Evolutionary conservation across 176 grass and related monocot species (phyloP), one percentile per base, ranked within the genome.

Genomic region (Pharus latifolius): DNA sequence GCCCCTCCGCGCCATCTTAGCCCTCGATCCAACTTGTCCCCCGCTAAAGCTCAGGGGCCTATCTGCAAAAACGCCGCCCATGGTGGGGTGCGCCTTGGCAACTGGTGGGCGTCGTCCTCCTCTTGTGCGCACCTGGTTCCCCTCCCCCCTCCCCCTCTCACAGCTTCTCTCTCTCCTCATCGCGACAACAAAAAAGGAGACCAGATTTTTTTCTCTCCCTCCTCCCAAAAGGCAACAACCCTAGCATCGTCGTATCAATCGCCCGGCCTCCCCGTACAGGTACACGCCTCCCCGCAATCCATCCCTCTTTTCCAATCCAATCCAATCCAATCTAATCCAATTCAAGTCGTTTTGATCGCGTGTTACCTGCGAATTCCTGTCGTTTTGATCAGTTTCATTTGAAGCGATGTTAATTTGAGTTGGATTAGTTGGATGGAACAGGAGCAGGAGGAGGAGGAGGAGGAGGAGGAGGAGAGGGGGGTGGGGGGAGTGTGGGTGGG

Each of bases 91-190:
- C 54, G 55, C 40, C 33, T 47, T 10, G 46, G 52, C 63, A 77
- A 77, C 56, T 70, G 56, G 80, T 76, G 80, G 80, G 46, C 48
- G 81, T 64, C 66, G 65, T 71, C 65, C 12, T 83, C 79, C 37
- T 70, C 40, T 56, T 29, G 69, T 60, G 69, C 61, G 69, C 81
- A 71, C 69, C 59, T 72, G 75, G 75, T 79, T 74, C 75, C 17
- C 38, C 0, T 50, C 20, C n/a, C 72, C 14, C 30, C 19, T 0
- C 33, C 17, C 11, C 48, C 3, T 62, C 47, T 47, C 24, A 49
- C 65, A 65, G 30, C 50, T 27, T 64, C 40, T 60, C 65, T 57
- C 41, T 61, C 76, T 70, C 71, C 28, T 23, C 41, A 18, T 52
- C 73, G 37, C 74, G 35, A 30, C 69, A 67, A 51, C 40, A 59